Base-by-base conservation (phyloP, 148 eudicot species). In the Rhododendron vialii region DNA sequence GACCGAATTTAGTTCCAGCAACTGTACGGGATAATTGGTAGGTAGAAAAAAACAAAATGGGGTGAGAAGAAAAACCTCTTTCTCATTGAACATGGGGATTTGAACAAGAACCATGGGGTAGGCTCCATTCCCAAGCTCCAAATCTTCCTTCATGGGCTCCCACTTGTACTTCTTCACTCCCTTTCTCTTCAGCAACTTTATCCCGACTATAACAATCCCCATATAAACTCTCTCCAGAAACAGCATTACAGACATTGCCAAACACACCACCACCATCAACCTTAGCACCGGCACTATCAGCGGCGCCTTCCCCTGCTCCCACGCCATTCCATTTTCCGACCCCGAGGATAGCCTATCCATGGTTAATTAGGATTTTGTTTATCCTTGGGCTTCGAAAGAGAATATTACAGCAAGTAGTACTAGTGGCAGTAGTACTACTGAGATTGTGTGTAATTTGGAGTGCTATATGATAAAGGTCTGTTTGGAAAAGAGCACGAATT, bases 11-110 rank as follows among this genome's bases (percentile, higher is more conserved):
- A 59, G 65, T 59, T 1, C 22, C 30, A n/a, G 4, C 69, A 20
- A n/a, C 3, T 7, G 11, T 61, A 12, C 3, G 2, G 11, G 13
- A 65, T 11, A n/a, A 65, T 65, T 24, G 0, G 7, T 7, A 3
- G 20, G 6, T 24, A n/a, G 8, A 10, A n/a, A 10, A 9, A 2
- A 63, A 24, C 1, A 3, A 67, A 59, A 51, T 11, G 5, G n/a
- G 33, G 74, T 26, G 35, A 14, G 20, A 71, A 51, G 63, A 61
- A 71, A 43, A 15, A 94, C 97, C 95, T 94, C 97, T 83, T 87
- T 90, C 83, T 94, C 97, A 55, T 94, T 94, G 83, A 86, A 94
- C 98, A 94, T 94, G 41, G 95, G 98, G 57, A 94, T 92, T 88
- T 94, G 98, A 73, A 94, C 93, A 45, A 94, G 90, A 41, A 94